Evolutionary conservation across 768 basidiomycete genomes (phyloP), one percentile per base, ranked within the genome.

Genomic region (Lactifluus rugatus): DNA sequence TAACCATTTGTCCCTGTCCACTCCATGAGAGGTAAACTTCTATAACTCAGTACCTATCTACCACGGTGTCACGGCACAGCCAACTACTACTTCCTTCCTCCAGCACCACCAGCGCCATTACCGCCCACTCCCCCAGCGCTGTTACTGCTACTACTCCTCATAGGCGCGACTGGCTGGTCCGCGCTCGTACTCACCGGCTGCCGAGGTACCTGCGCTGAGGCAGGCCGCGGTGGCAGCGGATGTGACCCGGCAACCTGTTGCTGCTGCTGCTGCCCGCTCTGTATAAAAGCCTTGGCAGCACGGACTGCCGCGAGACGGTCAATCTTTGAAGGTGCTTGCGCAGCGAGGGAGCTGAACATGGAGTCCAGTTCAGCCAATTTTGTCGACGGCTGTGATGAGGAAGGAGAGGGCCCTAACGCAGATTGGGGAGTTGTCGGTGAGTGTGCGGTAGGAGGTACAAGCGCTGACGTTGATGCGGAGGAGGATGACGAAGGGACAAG

Each of bases 251-350:
- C n/a, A n/a, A 2, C 2, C 6, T 11, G 7, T 28, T 36, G 23
- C 37, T 32, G 36, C n/a, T 25, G 47, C 9, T 53, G 52, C 25
- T 44, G 47, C 10, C 39, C 47, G 13, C n/a, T 17, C 26, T 48
- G 52, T 13, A 59, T 59, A 19, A 47, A 17, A 21, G 52, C 52
- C 16, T 59, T 59, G 2, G 52, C 57, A 17, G 52, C 58, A 3
- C 47, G 58, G 2, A 59, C 19, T n/a, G 57, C 32, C 4, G 52
- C 52, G 4, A 58, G 57, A 10, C 47, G 57, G n/a, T 49, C 55
- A 19, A 28, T 7, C 10, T 36, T 59, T 2, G 41, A 0, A 1
- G 42, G 36, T 16, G 52, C 41, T 3, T 41, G 52, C 0, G 37
- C 19, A 11, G 19, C 17, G 4, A 52, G 42, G 11, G 34, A 17